Base-by-base conservation (phyloP, 805 yeast genomes). In the Zygotorulaspora danielsina region DNA sequence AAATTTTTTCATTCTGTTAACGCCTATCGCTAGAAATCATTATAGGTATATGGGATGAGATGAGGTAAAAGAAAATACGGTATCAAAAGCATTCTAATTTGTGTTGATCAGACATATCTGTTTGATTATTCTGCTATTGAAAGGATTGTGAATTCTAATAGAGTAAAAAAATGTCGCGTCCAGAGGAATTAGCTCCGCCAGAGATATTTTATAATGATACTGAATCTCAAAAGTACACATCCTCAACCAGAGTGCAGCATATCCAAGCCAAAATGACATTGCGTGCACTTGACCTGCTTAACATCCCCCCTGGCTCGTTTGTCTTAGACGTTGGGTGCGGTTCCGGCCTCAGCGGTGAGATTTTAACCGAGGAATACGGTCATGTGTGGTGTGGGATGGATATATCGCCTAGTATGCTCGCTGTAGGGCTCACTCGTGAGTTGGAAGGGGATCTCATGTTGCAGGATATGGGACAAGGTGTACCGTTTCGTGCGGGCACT, bases 251-350 rank as follows among this genome's bases (percentile, higher is more conserved):
- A 72, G 96, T 93, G 35, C 98, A 93, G 67, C 96, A 89, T 59
- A 93, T 93, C 55, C 98, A 93, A 65, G 97, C 97, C 2, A 84
- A 86, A 60, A 93, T 93, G 98, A 88, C 98, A 0, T 71, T 90
- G 31, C 73, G 98, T 53, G 96, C 97, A 0, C 68, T 93, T 33
- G 98, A 93, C 53, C 69, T 93, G 25, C 67, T 93, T 41, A 85
- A 88, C 59, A 65, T 93, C 27, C 82, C 84, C 1, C 69, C 66
- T 20, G 71, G 65, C 25, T 83, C 85, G 51, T 81, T 80, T 53
- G 60, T 93, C 8, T 73, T 93, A 13, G 98, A 93, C 72, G 74
- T 93, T 24, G 98, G 98, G 11, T 93, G 97, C 70, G 98, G 98
- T 2, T 88, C 97, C 0, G 97, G 98, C 0, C 73, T 93, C 12